A percentile compares a stretch with the other conserved stretches of the same genome.
Conservation (phyloP, 768 basidiomycete genomes). For the Rhizopogon salebrosus region DNA sequence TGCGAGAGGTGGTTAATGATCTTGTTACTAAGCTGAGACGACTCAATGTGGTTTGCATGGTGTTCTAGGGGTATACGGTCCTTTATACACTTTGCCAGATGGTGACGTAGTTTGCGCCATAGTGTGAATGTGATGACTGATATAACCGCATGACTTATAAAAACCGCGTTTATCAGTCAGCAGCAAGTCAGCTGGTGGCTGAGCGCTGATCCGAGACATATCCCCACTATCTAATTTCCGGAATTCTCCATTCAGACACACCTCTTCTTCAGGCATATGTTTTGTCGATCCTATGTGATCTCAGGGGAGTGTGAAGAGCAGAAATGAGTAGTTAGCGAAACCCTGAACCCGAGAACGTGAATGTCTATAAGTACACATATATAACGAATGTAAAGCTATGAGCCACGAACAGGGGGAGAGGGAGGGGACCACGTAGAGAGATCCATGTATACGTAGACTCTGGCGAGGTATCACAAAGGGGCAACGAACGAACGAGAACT, state of each 20-base stretch:
- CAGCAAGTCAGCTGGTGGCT: too few relatives aligned
- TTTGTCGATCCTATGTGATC: too few relatives aligned
- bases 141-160: neutral
- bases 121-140: neutral
- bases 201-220: too few relatives aligned
- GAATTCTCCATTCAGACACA: too few relatives aligned
- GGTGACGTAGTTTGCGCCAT: neutral
- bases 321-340: too few relatives aligned
- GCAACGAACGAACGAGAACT: conserved; percentile 10
- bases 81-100: neutral
- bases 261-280: too few relatives aligned
- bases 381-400: neutral
- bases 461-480: conserved; percentile 2
- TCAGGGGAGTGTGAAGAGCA: too few relatives aligned
- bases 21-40: conserved; percentile 1
- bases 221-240: too few relatives aligned
- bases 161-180: too few relatives aligned
- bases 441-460: conserved; percentile 3
- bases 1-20: neutral
- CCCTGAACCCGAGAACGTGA: too few relatives aligned
- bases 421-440: conserved; percentile 1
- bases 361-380: conserved; percentile 24
- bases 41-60: neutral
- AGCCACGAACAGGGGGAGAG: conserved; percentile 12
- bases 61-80: neutral